A percentile compares a stretch with the other conserved stretches of the same genome.
Conservation (phyloP, 495 filamentous ascomycete species). For the Podospora didyma region DNA sequence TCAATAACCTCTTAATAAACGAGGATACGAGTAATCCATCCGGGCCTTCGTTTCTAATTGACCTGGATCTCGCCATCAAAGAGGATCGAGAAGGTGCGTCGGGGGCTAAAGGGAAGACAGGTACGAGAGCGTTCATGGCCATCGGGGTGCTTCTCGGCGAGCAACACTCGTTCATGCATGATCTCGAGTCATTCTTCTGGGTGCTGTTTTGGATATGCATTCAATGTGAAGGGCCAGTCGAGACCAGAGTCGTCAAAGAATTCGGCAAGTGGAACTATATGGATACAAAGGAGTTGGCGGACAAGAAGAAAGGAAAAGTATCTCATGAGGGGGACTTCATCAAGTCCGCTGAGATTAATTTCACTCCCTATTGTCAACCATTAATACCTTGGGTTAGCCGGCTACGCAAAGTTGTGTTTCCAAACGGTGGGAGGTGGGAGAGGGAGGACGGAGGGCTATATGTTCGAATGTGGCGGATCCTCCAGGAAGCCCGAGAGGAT, state of each 20-base stretch:
- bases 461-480: conserved; percentile 19
- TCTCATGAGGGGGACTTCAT: conserved; percentile 31
- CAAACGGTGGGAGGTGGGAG: conserved; percentile 24
- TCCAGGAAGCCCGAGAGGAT: conserved; percentile 19
- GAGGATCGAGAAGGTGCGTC: conserved; percentile 25
- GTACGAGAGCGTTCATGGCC: conserved; percentile 45
- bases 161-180: conserved; percentile 41
- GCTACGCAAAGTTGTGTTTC: conserved; percentile 29
- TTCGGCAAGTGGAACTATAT: conserved; percentile 29
- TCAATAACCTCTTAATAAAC: conserved; percentile 41
- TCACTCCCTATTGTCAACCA: conserved; percentile 25
- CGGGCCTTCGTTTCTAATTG: conserved; percentile 34
- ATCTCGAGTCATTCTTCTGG: conserved; percentile 54
- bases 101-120: conserved; percentile 38
- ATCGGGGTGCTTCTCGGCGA: conserved; percentile 38
- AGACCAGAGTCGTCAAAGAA: conserved; percentile 10
- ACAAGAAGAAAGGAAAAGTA: conserved; percentile 1
- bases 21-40: conserved; percentile 28
- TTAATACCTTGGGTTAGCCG: conserved; percentile 25
- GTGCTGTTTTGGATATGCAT: conserved; percentile 50
- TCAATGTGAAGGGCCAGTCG: conserved; percentile 29
- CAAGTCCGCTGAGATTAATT: conserved; percentile 22
- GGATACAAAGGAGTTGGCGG: conserved; percentile 8
- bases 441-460: conserved; percentile 19
- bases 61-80: conserved; percentile 40